Evolutionary conservation across 768 basidiomycete genomes (phyloP).

Genomic region (Lepiota venenata): DNA sequence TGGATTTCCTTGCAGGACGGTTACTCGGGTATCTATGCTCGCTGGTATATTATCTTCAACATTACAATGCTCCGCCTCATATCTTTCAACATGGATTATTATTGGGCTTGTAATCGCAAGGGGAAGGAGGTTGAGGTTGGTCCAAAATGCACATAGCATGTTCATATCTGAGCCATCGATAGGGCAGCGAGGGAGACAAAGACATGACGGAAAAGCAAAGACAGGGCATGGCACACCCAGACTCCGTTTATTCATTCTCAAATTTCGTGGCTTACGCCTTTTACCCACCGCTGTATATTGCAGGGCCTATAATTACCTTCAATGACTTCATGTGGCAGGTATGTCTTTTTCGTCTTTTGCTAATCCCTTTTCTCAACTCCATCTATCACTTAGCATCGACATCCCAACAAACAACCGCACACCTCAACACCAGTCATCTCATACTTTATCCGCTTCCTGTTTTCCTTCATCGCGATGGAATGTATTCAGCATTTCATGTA

Average conservation of each 20-base stretch:
- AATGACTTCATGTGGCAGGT: constrained; percentile 97
- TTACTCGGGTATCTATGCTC: constrained; percentile 74
- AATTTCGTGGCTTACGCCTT: constrained; percentile 85
- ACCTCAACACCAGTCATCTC: constrained; percentile 40
- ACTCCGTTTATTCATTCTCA: constrained; percentile 56
- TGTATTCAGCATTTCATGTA: constrained; percentile 92
- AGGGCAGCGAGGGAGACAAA: constrained; percentile 10
- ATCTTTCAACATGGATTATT: constrained; percentile 91
- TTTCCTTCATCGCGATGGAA: constrained; percentile 83
- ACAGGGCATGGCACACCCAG: constrained; percentile 48
- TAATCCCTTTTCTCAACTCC: background rate
- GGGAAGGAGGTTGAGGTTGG: constrained; percentile 15
- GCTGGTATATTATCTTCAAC: constrained; percentile 95
- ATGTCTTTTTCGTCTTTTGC: constrained; percentile 17
- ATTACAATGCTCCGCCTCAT: constrained; percentile 93
- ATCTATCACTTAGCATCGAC: constrained; percentile 46
- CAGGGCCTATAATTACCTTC: constrained; percentile 94
- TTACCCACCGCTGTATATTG: constrained; percentile 93
- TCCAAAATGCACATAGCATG: background rate
- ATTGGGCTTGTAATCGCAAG: constrained; percentile 64
- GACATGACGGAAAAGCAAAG: constrained; percentile 58
- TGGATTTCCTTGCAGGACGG: constrained; percentile 43
- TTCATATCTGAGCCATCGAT: constrained; percentile 9
- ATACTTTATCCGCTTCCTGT: constrained; percentile 71
- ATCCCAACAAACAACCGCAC: constrained; percentile 34